Evolutionary conservation across 1,284 basidiomycete species (phyloP), one percentile per base, ranked within the genome.

Genomic region (Apiotrichum veenhuisii): DNA sequence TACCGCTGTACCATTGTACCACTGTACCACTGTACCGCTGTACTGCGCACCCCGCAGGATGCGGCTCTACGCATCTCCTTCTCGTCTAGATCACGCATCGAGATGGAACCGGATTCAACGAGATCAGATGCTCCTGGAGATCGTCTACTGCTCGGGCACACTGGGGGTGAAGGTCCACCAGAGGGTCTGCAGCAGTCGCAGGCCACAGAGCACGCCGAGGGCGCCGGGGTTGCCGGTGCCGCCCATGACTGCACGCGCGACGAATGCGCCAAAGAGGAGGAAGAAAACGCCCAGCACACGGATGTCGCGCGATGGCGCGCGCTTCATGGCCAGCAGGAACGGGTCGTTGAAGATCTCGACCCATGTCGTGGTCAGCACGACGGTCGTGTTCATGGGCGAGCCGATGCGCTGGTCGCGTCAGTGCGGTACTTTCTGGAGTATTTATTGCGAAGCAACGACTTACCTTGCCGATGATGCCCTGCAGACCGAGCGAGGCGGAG

Each of bases 301-400:
- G 74, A 89, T 85, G 71, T 92, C 89, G 40, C 89, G 84, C 1
- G 85, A 80, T 33, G 75, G 77, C 61, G 87, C 80, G 44, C 57
- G 64, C 38, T 63, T 61, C 54, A 80, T 75, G 76, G 77, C 79
- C 86, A 77, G 87, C 8, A 91, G 80, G 49, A 83, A 78, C 0
- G 89, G 88, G 71, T 91, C 88, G 49, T 85, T 84, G 79, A 89
- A 82, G 49, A 92, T 82, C 73, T 91, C 88, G 56, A 89, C 88
- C 89, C 89, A 92, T 26, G 89, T 84, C 11, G 88, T 89, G 11
- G 87, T 90, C 20, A 88, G 78, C 18, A 73, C 65, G 42, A 66
- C 64, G 18, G 71, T 63, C 41, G 50, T 12, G 87, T 89, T 38
- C 73, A 91, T 89, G 63, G 88, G 86, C 15, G 86, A 86, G 64